These are phyloP conservation scores for Colletotrichum graminicola DNA, from an alignment of 2,329 filamentous ascomycete genomes.

Conservation along the genomic window DNA sequence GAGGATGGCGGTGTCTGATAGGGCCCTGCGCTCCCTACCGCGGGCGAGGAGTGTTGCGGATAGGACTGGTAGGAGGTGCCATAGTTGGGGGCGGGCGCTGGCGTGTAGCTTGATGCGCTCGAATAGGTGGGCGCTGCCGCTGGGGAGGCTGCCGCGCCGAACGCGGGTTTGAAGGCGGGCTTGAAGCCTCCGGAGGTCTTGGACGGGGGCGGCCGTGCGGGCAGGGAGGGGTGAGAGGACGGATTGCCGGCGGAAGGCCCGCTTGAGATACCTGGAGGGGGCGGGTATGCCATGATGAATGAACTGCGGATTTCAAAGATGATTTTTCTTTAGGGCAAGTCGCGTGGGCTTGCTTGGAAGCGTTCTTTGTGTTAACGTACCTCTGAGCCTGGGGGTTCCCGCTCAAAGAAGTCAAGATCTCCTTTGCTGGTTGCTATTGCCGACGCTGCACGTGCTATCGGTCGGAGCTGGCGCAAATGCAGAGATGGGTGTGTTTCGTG, in stretches of 20 bases:
- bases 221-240: slow-evolving; percentile 73
- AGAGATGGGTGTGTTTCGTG: slow-evolving; percentile 19
- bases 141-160: slow-evolving; percentile 45
- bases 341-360: slow-evolving; percentile 37
- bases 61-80: slow-evolving; percentile 58
- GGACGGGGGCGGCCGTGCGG: slow-evolving; percentile 80
- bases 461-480: slow-evolving; percentile 28
- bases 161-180: slow-evolving; percentile 62
- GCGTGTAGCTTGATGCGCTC: slow-evolving; percentile 50
- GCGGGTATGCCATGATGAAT: slow-evolving; percentile 88
- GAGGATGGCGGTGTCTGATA: slow-evolving; percentile 44
- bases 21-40: slow-evolving; percentile 38
- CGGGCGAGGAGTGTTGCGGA: slow-evolving; percentile 48
- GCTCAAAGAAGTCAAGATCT: slow-evolving; percentile 50
- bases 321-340: slow-evolving; percentile 14
- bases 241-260: slow-evolving; percentile 50
- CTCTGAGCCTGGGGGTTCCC: slow-evolving; percentile 58
- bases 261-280: slow-evolving; percentile 80
- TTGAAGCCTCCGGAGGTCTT: slow-evolving; percentile 57
- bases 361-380: slow-evolving; percentile 58
- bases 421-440: slow-evolving; percentile 26
- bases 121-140: slow-evolving; percentile 57
- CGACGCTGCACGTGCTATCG: slow-evolving; percentile 8
- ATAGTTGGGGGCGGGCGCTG: slow-evolving; percentile 58
- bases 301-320: slow-evolving; percentile 47